A percentile compares a stretch with the other conserved stretches of the same genome.
These are phyloP conservation scores for Curvularia sp. DNA, from an alignment of 2,329 filamentous ascomycete genomes.

Conservation along the genomic window DNA sequence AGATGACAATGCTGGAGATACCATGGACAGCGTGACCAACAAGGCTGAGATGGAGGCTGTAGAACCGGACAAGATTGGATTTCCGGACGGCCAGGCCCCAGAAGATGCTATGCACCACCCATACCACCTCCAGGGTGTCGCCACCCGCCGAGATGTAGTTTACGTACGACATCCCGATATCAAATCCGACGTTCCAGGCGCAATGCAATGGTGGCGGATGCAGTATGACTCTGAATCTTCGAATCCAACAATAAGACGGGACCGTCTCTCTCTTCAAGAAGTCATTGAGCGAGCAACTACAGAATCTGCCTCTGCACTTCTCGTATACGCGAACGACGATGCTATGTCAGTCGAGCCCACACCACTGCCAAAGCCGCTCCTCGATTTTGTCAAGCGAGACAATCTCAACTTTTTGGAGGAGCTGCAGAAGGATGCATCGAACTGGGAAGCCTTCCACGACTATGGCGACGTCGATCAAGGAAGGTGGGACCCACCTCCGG, in stretches of 20 bases:
- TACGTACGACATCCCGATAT: conserved; percentile 59
- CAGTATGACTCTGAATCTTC: conserved; percentile 40
- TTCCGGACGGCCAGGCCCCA: conserved; percentile 29
- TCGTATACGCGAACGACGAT: conserved; percentile 65
- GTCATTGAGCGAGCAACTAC: conserved; percentile 62
- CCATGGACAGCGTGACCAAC: neutral
- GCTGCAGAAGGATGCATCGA: conserved; percentile 25
- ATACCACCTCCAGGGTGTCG: conserved; percentile 65
- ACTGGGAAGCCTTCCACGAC: conserved; percentile 25
- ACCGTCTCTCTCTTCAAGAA: conserved; percentile 57
- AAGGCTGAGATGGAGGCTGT: conserved; percentile 36
- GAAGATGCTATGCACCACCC: conserved; percentile 44
- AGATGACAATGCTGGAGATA: conserved; percentile 1
- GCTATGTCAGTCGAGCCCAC: conserved; percentile 30
- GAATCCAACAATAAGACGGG: conserved; percentile 35
- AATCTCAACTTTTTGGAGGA: conserved; percentile 51
- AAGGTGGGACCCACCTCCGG: neutral
- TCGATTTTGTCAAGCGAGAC: conserved; percentile 58
- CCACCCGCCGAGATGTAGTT: conserved; percentile 63
- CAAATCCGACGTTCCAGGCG: conserved; percentile 23
- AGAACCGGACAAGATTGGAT: conserved; percentile 4
- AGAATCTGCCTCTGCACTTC: conserved; percentile 60
- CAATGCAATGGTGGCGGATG: conserved; percentile 48
- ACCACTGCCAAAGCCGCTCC: conserved; percentile 36
- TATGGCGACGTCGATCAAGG: conserved; percentile 7